Evolutionary conservation across 2,329 filamentous ascomycete species (phyloP), one percentile per base, ranked within the genome.

Genomic region (Aspergillus fijiensis): DNA sequence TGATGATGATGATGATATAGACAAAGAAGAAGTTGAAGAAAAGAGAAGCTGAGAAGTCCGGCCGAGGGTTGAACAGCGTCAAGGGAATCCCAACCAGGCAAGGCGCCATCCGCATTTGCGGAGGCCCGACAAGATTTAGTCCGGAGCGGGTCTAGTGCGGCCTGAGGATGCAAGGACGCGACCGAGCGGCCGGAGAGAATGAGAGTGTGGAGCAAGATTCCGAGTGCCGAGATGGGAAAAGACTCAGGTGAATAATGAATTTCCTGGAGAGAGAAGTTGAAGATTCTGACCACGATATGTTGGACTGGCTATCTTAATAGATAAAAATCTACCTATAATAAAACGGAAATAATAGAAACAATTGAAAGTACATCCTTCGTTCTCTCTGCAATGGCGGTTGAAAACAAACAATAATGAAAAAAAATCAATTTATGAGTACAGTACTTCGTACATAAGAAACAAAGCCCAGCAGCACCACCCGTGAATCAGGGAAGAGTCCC

Each of bases 191-290:
- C 60, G 60, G 63, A 64, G 60, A 57, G 33, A 35, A 35, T 12
- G 16, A 45, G 39, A 53, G 48, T 49, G 64, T 61, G 64, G 59
- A 63, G 61, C 49, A 55, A 58, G 57, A 55, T 64, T 66, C 64
- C 64, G 64, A 66, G 61, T 63, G 63, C 64, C 64, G 64, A 66
- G 59, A 63, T 42, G 51, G 42, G 42, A 19, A 45, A n/a, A 19
- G 6, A 45, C 14, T n/a, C 14, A 19, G 33, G 58, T 65, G 57
- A 23, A 21, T 21, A 21, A 21, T 21, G 21, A 60, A 59, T 61
- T 61, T 49, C 27, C 49, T 29, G 2, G 27, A 29, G 7, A 9
- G 27, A 29, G 27, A 29, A 29, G 27, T 10, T 29, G 27, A 29
- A 29, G 27, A 35, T 16, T 12, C 49, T 16, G 29, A 23, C 4